Evolutionary conservation across 345 rosid genomes (phyloP).

Genomic region (Pistacia integerrima): DNA sequence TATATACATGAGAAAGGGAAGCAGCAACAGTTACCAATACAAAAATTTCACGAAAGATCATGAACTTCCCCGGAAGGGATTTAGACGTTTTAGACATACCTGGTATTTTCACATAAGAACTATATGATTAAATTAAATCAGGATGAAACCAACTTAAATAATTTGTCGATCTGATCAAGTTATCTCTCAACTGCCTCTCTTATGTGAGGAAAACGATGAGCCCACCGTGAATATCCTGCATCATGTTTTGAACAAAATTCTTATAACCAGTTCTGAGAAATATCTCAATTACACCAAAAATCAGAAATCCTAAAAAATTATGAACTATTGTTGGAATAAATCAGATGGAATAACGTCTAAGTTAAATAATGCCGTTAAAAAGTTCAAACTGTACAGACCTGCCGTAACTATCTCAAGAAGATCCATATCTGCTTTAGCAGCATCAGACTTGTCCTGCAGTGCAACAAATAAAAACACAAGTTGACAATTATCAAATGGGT

Average conservation of each 20-base stretch:
- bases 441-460: slow-evolving; percentile 31
- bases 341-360: neutral
- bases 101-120: neutral
- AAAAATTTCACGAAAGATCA: too few species aligned
- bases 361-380: neutral
- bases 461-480: neutral
- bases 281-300: neutral
- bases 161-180: neutral
- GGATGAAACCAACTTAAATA: neutral
- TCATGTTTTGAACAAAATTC: neutral
- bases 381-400: slow-evolving; percentile 39
- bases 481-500: neutral
- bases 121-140: neutral
- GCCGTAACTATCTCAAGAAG: slow-evolving; percentile 67
- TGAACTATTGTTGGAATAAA: neutral
- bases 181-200: slow-evolving; percentile 32
- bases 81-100: too few species aligned
- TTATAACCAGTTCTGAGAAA: neutral
- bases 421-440: slow-evolving; percentile 43
- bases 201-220: slow-evolving; percentile 53
- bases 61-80: too few species aligned
- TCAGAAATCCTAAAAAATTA: neutral
- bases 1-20: neutral
- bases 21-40: neutral
- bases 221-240: slow-evolving; percentile 70